phyloP scores from a whole-genome alignment of 2,329 filamentous ascomycete species.

The Aschersonia sp. region DNA sequence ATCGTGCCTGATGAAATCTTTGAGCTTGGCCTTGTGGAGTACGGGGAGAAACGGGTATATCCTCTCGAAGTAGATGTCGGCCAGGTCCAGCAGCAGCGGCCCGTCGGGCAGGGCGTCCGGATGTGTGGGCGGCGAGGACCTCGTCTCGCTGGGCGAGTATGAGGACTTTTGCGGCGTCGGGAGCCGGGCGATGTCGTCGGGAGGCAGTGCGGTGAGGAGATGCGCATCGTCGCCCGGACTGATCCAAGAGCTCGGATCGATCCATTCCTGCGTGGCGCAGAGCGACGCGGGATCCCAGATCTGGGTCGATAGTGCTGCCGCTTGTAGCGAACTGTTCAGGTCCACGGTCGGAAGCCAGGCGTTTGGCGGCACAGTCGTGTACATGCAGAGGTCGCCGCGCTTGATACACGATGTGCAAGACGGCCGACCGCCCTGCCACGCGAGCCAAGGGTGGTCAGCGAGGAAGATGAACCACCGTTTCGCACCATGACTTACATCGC shows the following conservation, averaged over 20 bases:
- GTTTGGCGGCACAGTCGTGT: not conserved
- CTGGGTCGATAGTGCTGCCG: no score
- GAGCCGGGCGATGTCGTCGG: no score
- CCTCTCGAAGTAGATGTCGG: slow-evolving; percentile 10
- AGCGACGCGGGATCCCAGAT: no score
- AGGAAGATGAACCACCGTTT: no score
- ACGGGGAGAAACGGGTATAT: slow-evolving; percentile 10
- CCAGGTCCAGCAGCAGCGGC: slow-evolving; percentile 6
- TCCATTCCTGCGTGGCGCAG: not conserved
- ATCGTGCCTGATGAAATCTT: not conserved
- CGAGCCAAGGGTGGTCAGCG: no score
- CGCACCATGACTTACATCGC: slow-evolving; percentile 7
- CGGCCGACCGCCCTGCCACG: not conserved
- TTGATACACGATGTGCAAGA: slow-evolving; percentile 7
- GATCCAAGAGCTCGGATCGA: not conserved
- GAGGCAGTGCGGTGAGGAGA: no score
- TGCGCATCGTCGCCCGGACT: not conserved
- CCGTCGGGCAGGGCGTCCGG: slow-evolving; percentile 2
- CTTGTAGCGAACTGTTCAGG: not conserved
- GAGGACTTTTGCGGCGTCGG: no score
- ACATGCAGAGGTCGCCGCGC: slow-evolving; percentile 10
- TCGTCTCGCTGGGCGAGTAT: no score
- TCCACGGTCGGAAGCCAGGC: not conserved
- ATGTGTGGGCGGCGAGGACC: not conserved
- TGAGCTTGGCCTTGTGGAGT: slow-evolving; percentile 6